Conservation (phyloP, 106 monocot genomes). For the Vanilla planifolia region DNA sequence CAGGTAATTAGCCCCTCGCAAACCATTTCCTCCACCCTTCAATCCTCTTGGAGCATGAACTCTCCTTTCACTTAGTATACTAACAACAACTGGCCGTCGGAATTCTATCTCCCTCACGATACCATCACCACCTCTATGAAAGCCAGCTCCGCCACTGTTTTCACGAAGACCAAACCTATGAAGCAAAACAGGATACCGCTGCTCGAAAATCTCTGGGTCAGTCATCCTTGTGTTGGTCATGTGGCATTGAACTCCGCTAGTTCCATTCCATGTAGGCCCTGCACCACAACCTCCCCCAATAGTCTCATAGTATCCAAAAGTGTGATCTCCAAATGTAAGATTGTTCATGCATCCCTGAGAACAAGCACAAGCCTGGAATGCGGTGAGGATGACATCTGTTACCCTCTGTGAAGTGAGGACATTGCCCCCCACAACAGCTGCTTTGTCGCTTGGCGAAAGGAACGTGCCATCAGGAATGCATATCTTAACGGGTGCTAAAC, state of each 20-base stretch:
- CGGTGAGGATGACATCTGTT: slow-evolving; percentile 76
- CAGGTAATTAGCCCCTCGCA: slow-evolving; percentile 68
- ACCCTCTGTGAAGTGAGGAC: slow-evolving; percentile 94
- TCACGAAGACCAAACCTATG: slow-evolving; percentile 66
- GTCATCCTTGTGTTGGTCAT: slow-evolving; percentile 99
- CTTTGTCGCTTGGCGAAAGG: slow-evolving; percentile 87
- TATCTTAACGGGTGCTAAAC: slow-evolving; percentile 79
- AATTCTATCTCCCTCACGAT: slow-evolving; percentile 91
- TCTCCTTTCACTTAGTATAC: slow-evolving; percentile 86
- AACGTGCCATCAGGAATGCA: slow-evolving; percentile 69
- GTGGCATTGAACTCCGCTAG: slow-evolving; percentile 90
- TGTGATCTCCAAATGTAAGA: slow-evolving; percentile 83
- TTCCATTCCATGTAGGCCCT: slow-evolving; percentile 87
- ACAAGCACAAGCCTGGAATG: slow-evolving; percentile 89
- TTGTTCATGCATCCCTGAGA: slow-evolving; percentile 99
- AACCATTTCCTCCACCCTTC: slow-evolving; percentile 66
- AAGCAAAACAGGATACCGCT: slow-evolving; percentile 78
- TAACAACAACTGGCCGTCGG: slow-evolving; percentile 56
- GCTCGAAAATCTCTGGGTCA: slow-evolving; percentile 95
- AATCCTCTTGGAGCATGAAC: slow-evolving; percentile 70
- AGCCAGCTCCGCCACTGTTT: slow-evolving; percentile 74
- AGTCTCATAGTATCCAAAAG: slow-evolving; percentile 93
- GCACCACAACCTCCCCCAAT: slow-evolving; percentile 92
- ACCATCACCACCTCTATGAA: slow-evolving; percentile 79
- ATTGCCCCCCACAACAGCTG: slow-evolving; percentile 97